Evolutionary conservation across 257 asterid genomes (phyloP), one percentile per base, ranked within the genome.

Genomic region (Vinca minor): DNA sequence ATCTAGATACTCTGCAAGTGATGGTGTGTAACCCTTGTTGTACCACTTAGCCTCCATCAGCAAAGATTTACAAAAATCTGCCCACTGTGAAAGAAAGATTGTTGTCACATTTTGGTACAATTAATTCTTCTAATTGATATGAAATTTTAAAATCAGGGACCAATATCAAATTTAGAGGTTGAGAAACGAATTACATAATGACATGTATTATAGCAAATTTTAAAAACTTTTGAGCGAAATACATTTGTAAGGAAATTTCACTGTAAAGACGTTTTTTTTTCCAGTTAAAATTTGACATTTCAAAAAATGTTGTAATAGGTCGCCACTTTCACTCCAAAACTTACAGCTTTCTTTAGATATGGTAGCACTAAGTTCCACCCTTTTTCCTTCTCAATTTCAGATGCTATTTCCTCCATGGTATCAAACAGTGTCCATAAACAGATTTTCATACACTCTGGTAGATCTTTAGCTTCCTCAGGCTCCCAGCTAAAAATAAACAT

Each of bases 41-140:
- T 74, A 55, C 91, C 95, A 86, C 39, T 58, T 78, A 52, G 91
- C 87, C 75, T 86, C 95, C 62, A 67, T 64, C 1, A 76, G 66
- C 45, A 81, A 67, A 15, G 91, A 77, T 36, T 78, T 78, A 65
- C 88, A 82, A 42, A 84, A 82, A 38, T 71, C 81, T 58, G 65
- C 47, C 95, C 95, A 84, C 91, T 86, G 79, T 7, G 31, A 18
- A 17, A 9, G 28, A 18, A 17, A 34, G 3, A 34, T 3, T n/a
- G n/a, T n/a, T n/a, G n/a, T n/a, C n/a, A n/a, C n/a, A n/a, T n/a
- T n/a, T n/a, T n/a, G n/a, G n/a, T n/a, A n/a, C n/a, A n/a, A n/a
- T n/a, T n/a, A n/a, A n/a, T n/a, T n/a, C n/a, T n/a, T n/a, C n/a
- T n/a, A n/a, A n/a, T n/a, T n/a, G n/a, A n/a, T n/a, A n/a, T n/a